These are phyloP conservation scores for Phytophthora kernoviae DNA, from an alignment of 352 stramenopile species.

Conservation along the genomic window DNA sequence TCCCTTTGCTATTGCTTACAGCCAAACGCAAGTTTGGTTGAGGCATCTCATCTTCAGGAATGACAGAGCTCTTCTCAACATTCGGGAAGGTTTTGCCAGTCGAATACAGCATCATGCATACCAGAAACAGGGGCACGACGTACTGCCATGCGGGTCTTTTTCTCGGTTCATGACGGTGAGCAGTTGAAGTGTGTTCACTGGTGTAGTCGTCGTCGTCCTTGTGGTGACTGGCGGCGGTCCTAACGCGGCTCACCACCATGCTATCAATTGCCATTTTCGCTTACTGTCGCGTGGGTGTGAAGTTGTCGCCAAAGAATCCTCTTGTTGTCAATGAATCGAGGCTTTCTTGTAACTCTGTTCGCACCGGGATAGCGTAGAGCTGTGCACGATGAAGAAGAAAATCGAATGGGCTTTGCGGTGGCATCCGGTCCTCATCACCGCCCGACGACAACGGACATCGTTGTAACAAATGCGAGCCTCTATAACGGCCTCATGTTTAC, in stretches of 20 bases:
- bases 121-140: not conserved
- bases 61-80: not conserved
- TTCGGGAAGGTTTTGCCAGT: not conserved
- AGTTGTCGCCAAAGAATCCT: too few species aligned
- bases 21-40: not conserved
- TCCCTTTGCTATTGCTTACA: not conserved
- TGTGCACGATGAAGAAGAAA: too few species aligned
- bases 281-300: too few species aligned
- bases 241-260: not conserved
- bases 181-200: not conserved
- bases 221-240: not conserved
- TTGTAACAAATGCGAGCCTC: too few species aligned
- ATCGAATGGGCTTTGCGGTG: too few species aligned
- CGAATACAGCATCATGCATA: conserved; percentile 1
- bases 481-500: too few species aligned
- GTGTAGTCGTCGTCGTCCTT: not conserved
- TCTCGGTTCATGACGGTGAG: not conserved
- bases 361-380: too few species aligned
- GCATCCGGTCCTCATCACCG: too few species aligned
- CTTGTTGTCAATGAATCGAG: too few species aligned
- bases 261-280: too few species aligned
- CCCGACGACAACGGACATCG: too few species aligned
- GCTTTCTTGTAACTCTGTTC: too few species aligned
- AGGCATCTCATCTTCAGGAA: not conserved
- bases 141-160: conserved; percentile 5